phyloP scores from a whole-genome alignment of 805 yeast genomes.

The Ogataea degrootiae region DNA sequence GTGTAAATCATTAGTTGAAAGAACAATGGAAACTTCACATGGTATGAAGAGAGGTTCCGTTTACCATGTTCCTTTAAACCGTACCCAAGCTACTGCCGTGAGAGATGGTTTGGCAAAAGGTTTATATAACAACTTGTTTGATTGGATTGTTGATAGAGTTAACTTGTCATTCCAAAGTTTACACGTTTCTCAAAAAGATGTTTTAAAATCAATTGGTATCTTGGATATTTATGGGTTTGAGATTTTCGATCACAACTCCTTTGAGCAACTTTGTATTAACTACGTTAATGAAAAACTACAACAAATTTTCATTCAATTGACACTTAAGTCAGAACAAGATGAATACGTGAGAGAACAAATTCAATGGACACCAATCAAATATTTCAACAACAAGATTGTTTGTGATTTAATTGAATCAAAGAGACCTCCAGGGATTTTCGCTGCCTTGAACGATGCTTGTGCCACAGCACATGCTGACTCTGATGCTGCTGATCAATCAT shows the following conservation, averaged over 20 bases:
- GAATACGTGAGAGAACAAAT: conserved; percentile 94
- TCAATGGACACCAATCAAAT: conserved; percentile 95
- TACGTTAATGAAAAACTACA: conserved; percentile 94
- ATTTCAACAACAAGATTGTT: conserved; percentile 92
- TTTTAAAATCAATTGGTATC: conserved; percentile 74
- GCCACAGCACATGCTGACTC: conserved; percentile 99
- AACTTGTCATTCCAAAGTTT: conserved; percentile 60
- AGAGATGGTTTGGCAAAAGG: conserved; percentile 95
- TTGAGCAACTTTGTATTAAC: conserved; percentile 93
- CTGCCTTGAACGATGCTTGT: conserved; percentile 93
- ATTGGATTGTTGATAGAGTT: conserved; percentile 93
- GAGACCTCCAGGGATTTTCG: conserved; percentile 95
- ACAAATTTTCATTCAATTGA: conserved; percentile 93
- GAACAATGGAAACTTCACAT: conserved; percentile 85
- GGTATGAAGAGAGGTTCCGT: conserved; percentile 89
- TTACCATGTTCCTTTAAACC: conserved; percentile 89
- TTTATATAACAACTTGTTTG: conserved; percentile 85
- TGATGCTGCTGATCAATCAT: conserved; percentile 92
- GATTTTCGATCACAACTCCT: conserved; percentile 90
- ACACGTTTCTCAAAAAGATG: conserved; percentile 9
- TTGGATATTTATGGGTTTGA: conserved; percentile 96
- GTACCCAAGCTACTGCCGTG: conserved; percentile 90
- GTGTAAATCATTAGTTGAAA: conserved; percentile 64
- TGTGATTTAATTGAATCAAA: conserved; percentile 93
- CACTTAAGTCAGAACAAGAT: conserved; percentile 95